These are phyloP conservation scores for Pichia sporocuriosa DNA, from an alignment of 805 yeast genomes.

Conservation along the genomic window DNA sequence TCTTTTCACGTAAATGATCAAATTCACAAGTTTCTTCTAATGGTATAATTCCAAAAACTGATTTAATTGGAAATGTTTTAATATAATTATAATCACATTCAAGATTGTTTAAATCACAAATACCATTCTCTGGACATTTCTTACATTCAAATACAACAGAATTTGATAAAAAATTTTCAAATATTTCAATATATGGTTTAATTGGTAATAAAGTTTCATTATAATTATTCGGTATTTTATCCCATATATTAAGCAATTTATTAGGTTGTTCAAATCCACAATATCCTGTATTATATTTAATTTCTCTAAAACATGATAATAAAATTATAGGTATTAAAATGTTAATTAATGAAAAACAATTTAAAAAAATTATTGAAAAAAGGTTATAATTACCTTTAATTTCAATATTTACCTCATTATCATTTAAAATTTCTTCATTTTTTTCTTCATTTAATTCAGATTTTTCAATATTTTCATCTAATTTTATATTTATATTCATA, in stretches of 20 bases:
- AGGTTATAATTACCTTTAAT: not conserved
- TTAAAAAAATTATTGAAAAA: not conserved
- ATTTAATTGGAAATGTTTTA: conserved; percentile 44
- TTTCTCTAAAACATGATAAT: conserved; percentile 55
- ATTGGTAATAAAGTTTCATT: conserved; percentile 6
- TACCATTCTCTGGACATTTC: conserved; percentile 76
- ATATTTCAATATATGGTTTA: conserved; percentile 24
- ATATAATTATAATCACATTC: conserved; percentile 68
- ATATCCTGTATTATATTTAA: conserved; percentile 58
- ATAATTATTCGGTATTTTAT: conserved; percentile 17
- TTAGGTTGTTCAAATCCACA: conserved; percentile 42
- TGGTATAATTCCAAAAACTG: conserved; percentile 53
- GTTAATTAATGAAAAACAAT: not conserved
- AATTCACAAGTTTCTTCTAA: conserved; percentile 60
- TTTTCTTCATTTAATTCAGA: not conserved
- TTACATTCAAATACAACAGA: conserved; percentile 38
- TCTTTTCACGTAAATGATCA: conserved; percentile 65
- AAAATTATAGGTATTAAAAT: not conserved
- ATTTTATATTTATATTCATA: not conserved
- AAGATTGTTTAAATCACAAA: conserved; percentile 54
- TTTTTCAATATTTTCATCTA: not conserved
- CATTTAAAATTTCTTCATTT: not conserved
- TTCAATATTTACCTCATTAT: not conserved
- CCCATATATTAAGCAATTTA: conserved; percentile 4
- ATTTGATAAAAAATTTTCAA: conserved; percentile 49